Conservation (phyloP, 805 yeast genomes). For the Saccharomycopsis vini region DNA sequence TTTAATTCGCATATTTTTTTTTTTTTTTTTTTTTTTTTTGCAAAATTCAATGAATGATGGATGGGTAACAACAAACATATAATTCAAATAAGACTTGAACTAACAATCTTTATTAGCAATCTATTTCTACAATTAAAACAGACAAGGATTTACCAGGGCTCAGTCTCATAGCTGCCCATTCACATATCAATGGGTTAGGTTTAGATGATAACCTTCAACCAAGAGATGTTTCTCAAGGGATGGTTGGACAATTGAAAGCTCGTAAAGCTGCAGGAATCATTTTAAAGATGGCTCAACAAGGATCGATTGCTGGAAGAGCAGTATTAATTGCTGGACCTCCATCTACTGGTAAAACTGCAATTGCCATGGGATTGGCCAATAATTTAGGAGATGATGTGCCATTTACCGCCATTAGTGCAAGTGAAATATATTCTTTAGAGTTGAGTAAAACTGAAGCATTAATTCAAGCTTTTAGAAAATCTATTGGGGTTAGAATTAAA, state of each 20-base stretch:
- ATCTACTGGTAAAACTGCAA: constrained; percentile 96
- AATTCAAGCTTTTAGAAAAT: constrained; percentile 92
- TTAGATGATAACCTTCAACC: constrained; percentile 86
- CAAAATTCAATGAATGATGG: too few relatives aligned
- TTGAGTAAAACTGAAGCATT: constrained; percentile 92
- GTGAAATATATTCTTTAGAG: constrained; percentile 87
- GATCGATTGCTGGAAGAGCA: constrained; percentile 94
- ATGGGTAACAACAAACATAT: too few relatives aligned
- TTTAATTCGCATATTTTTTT: too few relatives aligned
- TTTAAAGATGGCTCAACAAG: constrained; percentile 85
- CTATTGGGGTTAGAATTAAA: constrained; percentile 89
- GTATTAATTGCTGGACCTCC: constrained; percentile 97
- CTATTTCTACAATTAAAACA: constrained; percentile 7
- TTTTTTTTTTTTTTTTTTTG: too few relatives aligned
- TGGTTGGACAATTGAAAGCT: constrained; percentile 95
- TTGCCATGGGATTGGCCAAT: constrained; percentile 88
- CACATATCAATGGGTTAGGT: constrained; percentile 96
- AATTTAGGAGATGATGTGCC: constrained; percentile 69
- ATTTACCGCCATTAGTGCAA: constrained; percentile 89
- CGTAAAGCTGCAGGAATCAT: constrained; percentile 94
- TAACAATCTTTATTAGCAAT: constrained; percentile 2
- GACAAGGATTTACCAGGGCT: constrained; percentile 5
- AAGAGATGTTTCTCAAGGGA: constrained; percentile 75
- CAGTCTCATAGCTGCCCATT: constrained; percentile 83
- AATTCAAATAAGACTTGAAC: too few relatives aligned